Conservation (phyloP, 352 stramenopile species). For the Phytophthora palmivora region DNA sequence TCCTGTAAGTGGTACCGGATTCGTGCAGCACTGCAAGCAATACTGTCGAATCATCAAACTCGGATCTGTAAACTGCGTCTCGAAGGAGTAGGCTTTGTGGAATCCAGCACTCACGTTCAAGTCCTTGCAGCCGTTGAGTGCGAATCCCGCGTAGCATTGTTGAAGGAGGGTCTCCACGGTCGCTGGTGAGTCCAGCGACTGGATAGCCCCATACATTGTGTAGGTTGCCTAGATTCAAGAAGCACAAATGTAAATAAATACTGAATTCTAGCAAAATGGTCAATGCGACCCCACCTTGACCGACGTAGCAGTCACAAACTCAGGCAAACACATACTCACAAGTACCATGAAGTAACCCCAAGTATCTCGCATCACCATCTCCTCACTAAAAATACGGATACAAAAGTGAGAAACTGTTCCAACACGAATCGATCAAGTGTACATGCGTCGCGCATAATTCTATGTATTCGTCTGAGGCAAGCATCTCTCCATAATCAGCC, state of each 20-base stretch:
- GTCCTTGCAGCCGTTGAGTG: conserved; percentile 64
- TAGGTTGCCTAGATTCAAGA: conserved; percentile 47
- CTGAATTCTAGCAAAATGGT: too few species aligned
- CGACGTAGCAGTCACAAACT: conserved; percentile 10
- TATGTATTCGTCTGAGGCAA: conserved; percentile 38
- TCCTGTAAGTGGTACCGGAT: conserved; percentile 57
- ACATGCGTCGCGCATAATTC: conserved; percentile 30
- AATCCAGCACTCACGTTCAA: conserved; percentile 50
- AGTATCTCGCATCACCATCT: conserved; percentile 9
- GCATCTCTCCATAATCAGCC: conserved; percentile 13
- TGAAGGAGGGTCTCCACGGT: conserved; percentile 46
- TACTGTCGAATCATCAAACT: conserved; percentile 49
- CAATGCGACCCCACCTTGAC: conserved; percentile 4
- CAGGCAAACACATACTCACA: conserved; percentile 1
- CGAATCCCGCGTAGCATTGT: conserved; percentile 71
- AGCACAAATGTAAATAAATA: not conserved
- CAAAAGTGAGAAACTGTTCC: conserved; percentile 25
- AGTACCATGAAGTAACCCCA: conserved; percentile 10
- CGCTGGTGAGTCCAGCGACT: conserved; percentile 50
- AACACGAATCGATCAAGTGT: conserved; percentile 20
- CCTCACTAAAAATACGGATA: conserved; percentile 35
- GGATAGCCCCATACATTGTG: conserved; percentile 67
- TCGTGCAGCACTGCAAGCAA: conserved; percentile 79
- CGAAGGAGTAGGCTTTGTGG: conserved; percentile 61
- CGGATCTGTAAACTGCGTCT: conserved; percentile 63